phyloP scores from a whole-genome alignment of 2,329 filamentous ascomycete genomes.

The Ramularia collo-cygni region DNA sequence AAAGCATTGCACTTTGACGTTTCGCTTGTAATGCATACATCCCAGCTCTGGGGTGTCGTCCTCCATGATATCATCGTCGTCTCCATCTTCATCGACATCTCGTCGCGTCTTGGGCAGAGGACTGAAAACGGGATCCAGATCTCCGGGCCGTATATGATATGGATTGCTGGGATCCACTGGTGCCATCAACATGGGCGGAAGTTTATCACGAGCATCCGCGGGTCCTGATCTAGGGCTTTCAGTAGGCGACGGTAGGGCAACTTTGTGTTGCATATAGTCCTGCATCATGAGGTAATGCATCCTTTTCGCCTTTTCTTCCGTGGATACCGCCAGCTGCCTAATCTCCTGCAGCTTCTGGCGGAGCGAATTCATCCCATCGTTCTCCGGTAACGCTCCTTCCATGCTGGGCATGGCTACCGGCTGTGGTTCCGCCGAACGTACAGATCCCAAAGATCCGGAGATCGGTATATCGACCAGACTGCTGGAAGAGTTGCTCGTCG shows the following conservation, averaged over 20 bases:
- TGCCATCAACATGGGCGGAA: slow-evolving; percentile 12
- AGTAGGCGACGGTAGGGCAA: slow-evolving; percentile 4
- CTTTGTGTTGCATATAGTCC: slow-evolving; percentile 33
- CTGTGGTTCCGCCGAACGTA: not conserved
- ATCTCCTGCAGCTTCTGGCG: slow-evolving; percentile 44
- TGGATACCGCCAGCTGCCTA: slow-evolving; percentile 36
- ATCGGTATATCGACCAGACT: slow-evolving; percentile 4
- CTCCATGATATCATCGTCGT: slow-evolving; percentile 41
- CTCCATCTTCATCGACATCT: slow-evolving; percentile 37
- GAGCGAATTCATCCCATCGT: slow-evolving; percentile 45
- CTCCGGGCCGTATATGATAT: slow-evolving; percentile 28
- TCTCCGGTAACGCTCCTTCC: slow-evolving; percentile 36
- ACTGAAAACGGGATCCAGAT: slow-evolving; percentile 30
- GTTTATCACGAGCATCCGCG: not conserved
- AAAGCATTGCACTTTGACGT: slow-evolving; percentile 91
- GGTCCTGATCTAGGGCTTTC: slow-evolving; percentile 2
- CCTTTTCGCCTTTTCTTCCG: slow-evolving; percentile 43
- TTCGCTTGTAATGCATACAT: slow-evolving; percentile 88
- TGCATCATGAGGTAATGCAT: slow-evolving; percentile 46
- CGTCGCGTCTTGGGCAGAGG: slow-evolving; percentile 21
- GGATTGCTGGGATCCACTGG: slow-evolving; percentile 30
- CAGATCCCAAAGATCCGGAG: slow-evolving; percentile 4
- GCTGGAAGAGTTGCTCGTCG: slow-evolving; percentile 2
- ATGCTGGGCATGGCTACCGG: slow-evolving; percentile 7
- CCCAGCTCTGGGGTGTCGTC: slow-evolving; percentile 54